phyloP scores from a whole-genome alignment of 441 rosid genomes.

The Theobroma grandiflorum region DNA sequence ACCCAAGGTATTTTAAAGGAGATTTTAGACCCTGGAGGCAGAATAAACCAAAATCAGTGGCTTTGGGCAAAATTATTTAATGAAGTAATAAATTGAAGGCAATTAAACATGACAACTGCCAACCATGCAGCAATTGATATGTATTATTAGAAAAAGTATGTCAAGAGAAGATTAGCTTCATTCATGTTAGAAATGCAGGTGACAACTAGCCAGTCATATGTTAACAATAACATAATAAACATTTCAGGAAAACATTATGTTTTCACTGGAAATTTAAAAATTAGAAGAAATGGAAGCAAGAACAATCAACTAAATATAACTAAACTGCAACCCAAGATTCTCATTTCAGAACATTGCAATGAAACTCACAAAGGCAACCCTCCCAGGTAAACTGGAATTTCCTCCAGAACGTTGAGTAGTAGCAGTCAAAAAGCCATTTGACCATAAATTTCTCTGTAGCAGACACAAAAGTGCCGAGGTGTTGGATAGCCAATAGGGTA shows the following conservation, averaged over 20 bases:
- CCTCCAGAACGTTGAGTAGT: conserved; percentile 63
- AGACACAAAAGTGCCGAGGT: conserved; percentile 95
- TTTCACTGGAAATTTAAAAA: neutral
- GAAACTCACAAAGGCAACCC: conserved; percentile 70
- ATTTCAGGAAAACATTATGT: neutral
- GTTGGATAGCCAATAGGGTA: conserved; percentile 97
- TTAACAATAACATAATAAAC: neutral
- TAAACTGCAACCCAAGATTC: conserved; percentile 10
- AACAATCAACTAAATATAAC: neutral
- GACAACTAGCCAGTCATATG: conserved; percentile 2
- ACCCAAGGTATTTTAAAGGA: conserved; percentile 76
- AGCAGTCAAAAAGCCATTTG: conserved; percentile 76
- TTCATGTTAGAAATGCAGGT: neutral
- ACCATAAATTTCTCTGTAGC: conserved; percentile 84
- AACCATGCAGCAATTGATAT: neutral
- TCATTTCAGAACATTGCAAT: neutral
- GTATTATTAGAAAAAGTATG: neutral
- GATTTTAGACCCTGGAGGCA: conserved; percentile 76
- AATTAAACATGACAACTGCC: neutral
- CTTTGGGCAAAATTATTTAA: neutral
- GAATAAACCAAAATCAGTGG: conserved; percentile 11
- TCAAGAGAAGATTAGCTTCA: neutral
- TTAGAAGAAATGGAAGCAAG: neutral
- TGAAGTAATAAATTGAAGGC: neutral
- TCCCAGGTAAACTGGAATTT: conserved; percentile 67